Evolutionary conservation across 768 basidiomycete genomes (phyloP).

Genomic region (Panellus pusillus): DNA sequence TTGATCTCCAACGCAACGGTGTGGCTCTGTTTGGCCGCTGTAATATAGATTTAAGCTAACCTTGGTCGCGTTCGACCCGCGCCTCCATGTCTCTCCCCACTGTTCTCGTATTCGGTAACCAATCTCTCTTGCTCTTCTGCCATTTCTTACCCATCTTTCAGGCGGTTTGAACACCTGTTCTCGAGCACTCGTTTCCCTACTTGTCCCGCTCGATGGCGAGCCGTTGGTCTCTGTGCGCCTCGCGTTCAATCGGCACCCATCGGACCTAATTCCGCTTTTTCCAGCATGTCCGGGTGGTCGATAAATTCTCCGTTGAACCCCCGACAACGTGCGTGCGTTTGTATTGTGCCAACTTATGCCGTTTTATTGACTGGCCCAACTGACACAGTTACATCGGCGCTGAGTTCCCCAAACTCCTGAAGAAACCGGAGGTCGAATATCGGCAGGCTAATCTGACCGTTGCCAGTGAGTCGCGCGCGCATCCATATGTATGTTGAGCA

Average conservation of each 20-base stretch:
- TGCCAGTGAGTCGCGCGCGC: slow-evolving; percentile 45
- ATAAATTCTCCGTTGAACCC: slow-evolving; percentile 71
- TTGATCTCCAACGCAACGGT: slow-evolving; percentile 3
- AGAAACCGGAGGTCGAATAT: slow-evolving; percentile 73
- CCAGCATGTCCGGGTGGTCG: slow-evolving; percentile 69
- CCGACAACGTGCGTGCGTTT: slow-evolving; percentile 62
- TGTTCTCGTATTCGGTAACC: slow-evolving; percentile 76
- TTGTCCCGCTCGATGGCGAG: slow-evolving; percentile 69
- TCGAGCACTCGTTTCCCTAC: slow-evolving; percentile 63
- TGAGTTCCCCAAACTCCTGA: slow-evolving; percentile 70
- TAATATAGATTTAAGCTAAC: neutral
- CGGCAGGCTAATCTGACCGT: slow-evolving; percentile 80
- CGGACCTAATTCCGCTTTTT: slow-evolving; percentile 19
- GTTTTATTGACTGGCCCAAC: slow-evolving; percentile 1
- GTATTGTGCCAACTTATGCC: slow-evolving; percentile 21
- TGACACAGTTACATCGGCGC: slow-evolving; percentile 69
- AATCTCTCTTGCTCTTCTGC: slow-evolving; percentile 3
- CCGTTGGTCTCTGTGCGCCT: slow-evolving; percentile 68
- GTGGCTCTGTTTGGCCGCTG: neutral
- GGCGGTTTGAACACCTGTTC: slow-evolving; percentile 84
- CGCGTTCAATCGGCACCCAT: neutral
- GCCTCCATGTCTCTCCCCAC: slow-evolving; percentile 39
- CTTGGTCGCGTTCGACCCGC: neutral
- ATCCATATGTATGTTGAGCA: neutral
- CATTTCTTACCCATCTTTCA: slow-evolving; percentile 29